Evolutionary conservation across 2,329 filamentous ascomycete species (phyloP).

Genomic region (Cladophialophora psammophila): DNA sequence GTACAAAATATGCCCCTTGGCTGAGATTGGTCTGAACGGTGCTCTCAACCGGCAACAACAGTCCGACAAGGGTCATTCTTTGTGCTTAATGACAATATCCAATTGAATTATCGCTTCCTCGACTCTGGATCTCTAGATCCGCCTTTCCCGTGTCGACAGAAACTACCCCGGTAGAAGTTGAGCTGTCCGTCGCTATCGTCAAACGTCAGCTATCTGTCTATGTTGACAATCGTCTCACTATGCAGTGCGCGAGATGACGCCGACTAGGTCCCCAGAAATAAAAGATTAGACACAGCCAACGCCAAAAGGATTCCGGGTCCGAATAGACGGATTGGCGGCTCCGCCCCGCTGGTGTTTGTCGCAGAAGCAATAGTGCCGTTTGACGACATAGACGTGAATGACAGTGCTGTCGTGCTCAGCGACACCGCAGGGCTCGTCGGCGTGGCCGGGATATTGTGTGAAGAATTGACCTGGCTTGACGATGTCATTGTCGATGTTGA

Average conservation of each 20-base stretch:
- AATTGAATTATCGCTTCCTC: no score
- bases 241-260: neutral
- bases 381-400: neutral
- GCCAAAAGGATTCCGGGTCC: neutral
- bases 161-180: no score
- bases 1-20: no score
- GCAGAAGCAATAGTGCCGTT: neutral
- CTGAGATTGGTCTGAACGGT: no score
- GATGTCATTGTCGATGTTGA: neutral
- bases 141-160: no score
- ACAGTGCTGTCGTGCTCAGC: neutral
- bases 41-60: no score
- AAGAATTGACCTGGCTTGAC: neutral
- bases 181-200: no score
- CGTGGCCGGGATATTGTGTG: neutral
- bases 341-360: neutral
- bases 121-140: no score
- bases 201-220: no score
- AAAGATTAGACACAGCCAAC: neutral
- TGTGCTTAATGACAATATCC: no score
- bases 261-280: neutral
- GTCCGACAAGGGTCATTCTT: no score
- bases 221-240: neutral
- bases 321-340: neutral
- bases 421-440: neutral